Percentiles rank a stretch among this genome's conserved stretches.
Conservation (phyloP, 1,139 yeast genomes). For the Candida sp. region DNA sequence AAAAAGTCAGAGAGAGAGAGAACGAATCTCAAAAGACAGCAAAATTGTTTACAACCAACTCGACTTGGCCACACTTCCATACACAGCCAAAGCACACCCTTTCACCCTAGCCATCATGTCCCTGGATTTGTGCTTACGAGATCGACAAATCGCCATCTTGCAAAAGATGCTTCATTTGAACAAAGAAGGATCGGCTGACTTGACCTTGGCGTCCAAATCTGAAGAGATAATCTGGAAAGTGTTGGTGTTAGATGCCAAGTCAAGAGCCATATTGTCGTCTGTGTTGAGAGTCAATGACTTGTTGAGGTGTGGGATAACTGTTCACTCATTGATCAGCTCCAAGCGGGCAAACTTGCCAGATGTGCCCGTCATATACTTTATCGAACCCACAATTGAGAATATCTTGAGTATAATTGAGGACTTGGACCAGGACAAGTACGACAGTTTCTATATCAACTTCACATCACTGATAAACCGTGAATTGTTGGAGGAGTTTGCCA, state of each 20-base stretch:
- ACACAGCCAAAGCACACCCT: no score
- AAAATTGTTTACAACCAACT: slow-evolving; percentile 1
- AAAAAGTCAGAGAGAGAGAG: background rate
- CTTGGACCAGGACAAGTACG: slow-evolving; percentile 73
- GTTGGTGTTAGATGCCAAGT: slow-evolving; percentile 78
- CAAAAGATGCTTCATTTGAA: slow-evolving; percentile 88
- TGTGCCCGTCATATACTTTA: slow-evolving; percentile 92
- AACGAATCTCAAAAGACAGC: slow-evolving; percentile 1
- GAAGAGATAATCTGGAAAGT: slow-evolving; percentile 91
- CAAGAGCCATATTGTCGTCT: slow-evolving; percentile 87
- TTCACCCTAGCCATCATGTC: background rate
- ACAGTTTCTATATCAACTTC: slow-evolving; percentile 82
- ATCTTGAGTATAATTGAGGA: slow-evolving; percentile 72
- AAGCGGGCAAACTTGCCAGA: slow-evolving; percentile 84
- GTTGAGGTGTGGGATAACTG: slow-evolving; percentile 87
- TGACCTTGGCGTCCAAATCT: slow-evolving; percentile 54
- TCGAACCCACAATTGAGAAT: slow-evolving; percentile 85
- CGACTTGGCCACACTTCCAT: background rate
- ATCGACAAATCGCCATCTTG: slow-evolving; percentile 49
- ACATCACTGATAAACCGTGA: slow-evolving; percentile 80
- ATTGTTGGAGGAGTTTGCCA: slow-evolving; percentile 87
- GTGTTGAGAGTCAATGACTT: slow-evolving; percentile 91
- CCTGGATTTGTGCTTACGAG: slow-evolving; percentile 29
- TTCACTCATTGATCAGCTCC: slow-evolving; percentile 75
- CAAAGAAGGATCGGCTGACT: slow-evolving; percentile 56